phyloP scores from a whole-genome alignment of 164 flowering plant genomes.

The Chimonanthus salicifolius region DNA sequence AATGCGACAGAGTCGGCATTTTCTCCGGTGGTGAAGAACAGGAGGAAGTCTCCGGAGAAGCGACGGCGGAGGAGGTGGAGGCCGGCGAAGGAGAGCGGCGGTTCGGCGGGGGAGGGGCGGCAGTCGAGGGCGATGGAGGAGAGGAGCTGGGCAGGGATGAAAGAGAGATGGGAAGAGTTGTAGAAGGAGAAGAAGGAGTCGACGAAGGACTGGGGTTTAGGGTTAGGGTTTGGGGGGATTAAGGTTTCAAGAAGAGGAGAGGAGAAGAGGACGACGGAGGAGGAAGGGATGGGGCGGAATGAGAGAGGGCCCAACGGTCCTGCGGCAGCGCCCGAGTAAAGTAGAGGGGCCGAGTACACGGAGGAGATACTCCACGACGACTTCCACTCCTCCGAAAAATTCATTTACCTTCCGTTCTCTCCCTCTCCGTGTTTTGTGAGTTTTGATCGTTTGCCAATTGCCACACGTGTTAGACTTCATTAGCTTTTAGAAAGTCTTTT shows the following conservation, averaged over 20 bases:
- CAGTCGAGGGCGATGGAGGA: slow-evolving; percentile 17
- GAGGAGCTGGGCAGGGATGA: slow-evolving; percentile 20
- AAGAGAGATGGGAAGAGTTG: slow-evolving; percentile 6
- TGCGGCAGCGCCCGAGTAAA: slow-evolving; percentile 21
- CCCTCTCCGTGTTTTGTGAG: neutral
- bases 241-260: slow-evolving; percentile 22
- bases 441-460: no score
- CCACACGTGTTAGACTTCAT: no score
- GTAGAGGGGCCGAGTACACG: slow-evolving; percentile 36
- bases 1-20: slow-evolving; percentile 51
- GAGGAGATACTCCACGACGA: slow-evolving; percentile 31
- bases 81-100: slow-evolving; percentile 22
- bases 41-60: slow-evolving; percentile 12
- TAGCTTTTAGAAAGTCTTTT: no score
- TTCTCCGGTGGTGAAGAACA: slow-evolving; percentile 42
- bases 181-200: slow-evolving; percentile 18
- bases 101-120: neutral
- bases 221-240: slow-evolving; percentile 20
- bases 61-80: slow-evolving; percentile 35
- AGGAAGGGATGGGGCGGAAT: slow-evolving; percentile 35
- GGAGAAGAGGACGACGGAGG: slow-evolving; percentile 29
- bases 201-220: slow-evolving; percentile 20
- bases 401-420: slow-evolving; percentile 18
- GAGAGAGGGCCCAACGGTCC: slow-evolving; percentile 41
- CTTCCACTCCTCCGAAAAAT: slow-evolving; percentile 62